These are phyloP conservation scores for Chloromonas sp. DNA, from an alignment of 163 green algal species.

Conservation along the genomic window DNA sequence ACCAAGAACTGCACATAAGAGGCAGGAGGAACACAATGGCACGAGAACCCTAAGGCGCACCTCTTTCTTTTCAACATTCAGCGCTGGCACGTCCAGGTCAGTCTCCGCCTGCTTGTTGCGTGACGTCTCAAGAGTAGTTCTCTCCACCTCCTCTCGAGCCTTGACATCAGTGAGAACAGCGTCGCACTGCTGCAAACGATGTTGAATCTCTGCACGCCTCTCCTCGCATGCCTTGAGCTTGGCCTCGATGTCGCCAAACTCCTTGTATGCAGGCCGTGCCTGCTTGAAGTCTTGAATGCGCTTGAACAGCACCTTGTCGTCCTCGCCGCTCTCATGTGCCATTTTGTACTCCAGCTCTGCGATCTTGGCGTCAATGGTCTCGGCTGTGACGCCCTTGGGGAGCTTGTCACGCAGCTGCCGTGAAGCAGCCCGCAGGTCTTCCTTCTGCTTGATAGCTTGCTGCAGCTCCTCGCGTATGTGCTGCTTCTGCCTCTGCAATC, in stretches of 20 bases:
- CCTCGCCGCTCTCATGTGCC: conserved; percentile 35
- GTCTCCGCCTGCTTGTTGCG: conserved; percentile 17
- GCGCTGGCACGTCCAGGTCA: conserved; percentile 24
- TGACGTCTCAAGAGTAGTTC: conserved; percentile 13
- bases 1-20: no score
- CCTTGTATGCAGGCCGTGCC: conserved; percentile 6
- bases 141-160: conserved; percentile 21
- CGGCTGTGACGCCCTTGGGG: conserved; percentile 25
- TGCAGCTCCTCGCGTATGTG: conserved; percentile 44
- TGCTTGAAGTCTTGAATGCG: conserved; percentile 26
- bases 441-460: conserved; percentile 30
- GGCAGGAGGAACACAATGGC: no score
- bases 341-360: conserved; percentile 46
- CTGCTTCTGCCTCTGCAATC: conserved; percentile 36
- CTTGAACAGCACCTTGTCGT: conserved; percentile 19
- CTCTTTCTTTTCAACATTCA: conserved; percentile 38
- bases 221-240: conserved; percentile 28
- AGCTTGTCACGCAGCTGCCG: conserved; percentile 30
- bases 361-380: conserved; percentile 31
- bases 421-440: conserved; percentile 37
- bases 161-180: conserved; percentile 38
- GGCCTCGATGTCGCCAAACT: conserved; percentile 17
- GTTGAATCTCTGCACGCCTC: conserved; percentile 11
- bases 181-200: conserved; percentile 31
- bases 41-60: neutral